Evolutionary conservation across 2,329 filamentous ascomycete genomes (phyloP).

Genomic region (Hirsutella minnesotensis): DNA sequence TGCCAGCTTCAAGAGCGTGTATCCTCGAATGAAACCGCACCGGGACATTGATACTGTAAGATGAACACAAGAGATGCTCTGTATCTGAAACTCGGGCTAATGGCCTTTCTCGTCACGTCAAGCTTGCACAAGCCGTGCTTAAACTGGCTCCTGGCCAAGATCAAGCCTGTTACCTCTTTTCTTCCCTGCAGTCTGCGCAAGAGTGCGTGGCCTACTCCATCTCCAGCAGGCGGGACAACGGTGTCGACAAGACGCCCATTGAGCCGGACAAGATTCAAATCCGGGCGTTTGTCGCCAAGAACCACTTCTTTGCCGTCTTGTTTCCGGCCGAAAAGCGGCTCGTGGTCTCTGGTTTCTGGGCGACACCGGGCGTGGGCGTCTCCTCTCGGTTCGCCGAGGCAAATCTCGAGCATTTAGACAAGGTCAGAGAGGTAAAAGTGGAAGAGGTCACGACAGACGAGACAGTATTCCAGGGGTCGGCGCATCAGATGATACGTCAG

Average conservation of each 20-base stretch:
- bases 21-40: conserved; percentile 3
- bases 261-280: background rate
- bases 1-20: background rate
- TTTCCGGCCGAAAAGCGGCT: conserved; percentile 19
- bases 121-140: background rate
- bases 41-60: conserved; percentile 1
- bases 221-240: conserved; percentile 3
- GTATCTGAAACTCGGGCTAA: no score
- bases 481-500: background rate
- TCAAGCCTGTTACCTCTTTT: conserved; percentile 1
- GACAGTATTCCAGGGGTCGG: background rate
- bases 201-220: conserved; percentile 3
- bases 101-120: background rate
- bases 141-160: background rate
- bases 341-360: conserved; percentile 25
- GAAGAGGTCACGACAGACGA: background rate
- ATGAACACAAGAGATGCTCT: background rate
- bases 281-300: conserved; percentile 3
- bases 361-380: conserved; percentile 25
- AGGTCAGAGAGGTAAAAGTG: conserved; percentile 4
- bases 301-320: conserved; percentile 10
- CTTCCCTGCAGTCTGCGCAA: conserved; percentile 2
- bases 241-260: conserved; percentile 1
- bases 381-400: conserved; percentile 24
- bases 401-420: conserved; percentile 18